phyloP scores from a whole-genome alignment of 169 alveolate species.

The Plasmodium sp. region DNA sequence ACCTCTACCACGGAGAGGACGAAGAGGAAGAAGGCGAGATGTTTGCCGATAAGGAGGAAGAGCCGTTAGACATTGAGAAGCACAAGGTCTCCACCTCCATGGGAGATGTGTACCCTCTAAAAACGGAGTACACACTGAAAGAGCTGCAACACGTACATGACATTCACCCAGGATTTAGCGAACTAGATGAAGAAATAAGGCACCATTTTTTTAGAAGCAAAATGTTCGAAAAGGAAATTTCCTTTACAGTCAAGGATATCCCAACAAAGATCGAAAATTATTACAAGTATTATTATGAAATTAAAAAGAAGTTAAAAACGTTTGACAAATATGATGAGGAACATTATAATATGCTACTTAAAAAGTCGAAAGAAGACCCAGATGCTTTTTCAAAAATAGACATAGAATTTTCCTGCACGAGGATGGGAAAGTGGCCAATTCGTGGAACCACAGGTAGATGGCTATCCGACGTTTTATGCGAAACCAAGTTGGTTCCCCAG shows the following conservation, averaged over 20 bases:
- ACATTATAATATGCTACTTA: slow-evolving; percentile 23
- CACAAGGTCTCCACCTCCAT: slow-evolving; percentile 15
- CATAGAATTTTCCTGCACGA: slow-evolving; percentile 41
- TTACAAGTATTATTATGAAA: slow-evolving; percentile 70
- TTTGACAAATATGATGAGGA: slow-evolving; percentile 11
- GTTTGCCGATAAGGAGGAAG: not conserved
- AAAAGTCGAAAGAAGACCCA: slow-evolving; percentile 39
- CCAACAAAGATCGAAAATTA: slow-evolving; percentile 38
- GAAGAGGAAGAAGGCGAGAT: slow-evolving; percentile 30
- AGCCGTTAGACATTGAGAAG: slow-evolving; percentile 34
- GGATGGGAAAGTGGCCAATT: slow-evolving; percentile 51
- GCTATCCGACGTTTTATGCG: slow-evolving; percentile 74
- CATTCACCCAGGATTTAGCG: slow-evolving; percentile 28
- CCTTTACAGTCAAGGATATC: slow-evolving; percentile 26
- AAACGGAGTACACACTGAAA: slow-evolving; percentile 11
- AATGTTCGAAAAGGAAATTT: slow-evolving; percentile 5
- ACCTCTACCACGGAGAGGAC: slow-evolving; percentile 20
- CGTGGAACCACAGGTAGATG: slow-evolving; percentile 38
- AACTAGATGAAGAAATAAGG: slow-evolving; percentile 29
- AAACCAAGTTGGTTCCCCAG: slow-evolving; percentile 57
- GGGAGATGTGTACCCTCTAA: slow-evolving; percentile 44
- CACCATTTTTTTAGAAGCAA: slow-evolving; percentile 24
- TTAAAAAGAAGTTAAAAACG: slow-evolving; percentile 9
- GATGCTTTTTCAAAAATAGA: slow-evolving; percentile 51
- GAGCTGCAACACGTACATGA: slow-evolving; percentile 39